Percentiles rank a stretch among this genome's conserved stretches.
Evolutionary conservation across 768 basidiomycete genomes (phyloP).

Genomic region (Lactarius psammicola): DNA sequence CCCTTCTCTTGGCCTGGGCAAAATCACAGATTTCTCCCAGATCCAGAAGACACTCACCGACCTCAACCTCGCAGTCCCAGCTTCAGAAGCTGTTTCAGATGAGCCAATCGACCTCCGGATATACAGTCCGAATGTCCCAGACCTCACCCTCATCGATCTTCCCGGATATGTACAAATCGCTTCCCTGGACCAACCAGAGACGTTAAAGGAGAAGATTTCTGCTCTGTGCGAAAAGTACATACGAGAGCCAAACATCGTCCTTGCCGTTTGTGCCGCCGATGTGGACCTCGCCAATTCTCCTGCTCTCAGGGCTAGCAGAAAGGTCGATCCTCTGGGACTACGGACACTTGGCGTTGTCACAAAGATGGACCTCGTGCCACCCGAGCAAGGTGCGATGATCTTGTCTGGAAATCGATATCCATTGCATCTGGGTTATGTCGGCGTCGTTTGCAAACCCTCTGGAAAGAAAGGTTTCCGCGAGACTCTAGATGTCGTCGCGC

Average conservation of each 20-base stretch:
- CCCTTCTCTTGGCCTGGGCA: constrained; percentile 83
- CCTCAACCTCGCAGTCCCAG: constrained; percentile 89
- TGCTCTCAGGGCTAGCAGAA: constrained; percentile 87
- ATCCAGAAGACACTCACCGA: constrained; percentile 94
- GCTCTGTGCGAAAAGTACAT: constrained; percentile 93
- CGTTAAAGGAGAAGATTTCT: constrained; percentile 90
- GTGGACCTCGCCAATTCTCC: constrained; percentile 99
- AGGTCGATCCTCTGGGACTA: constrained; percentile 91
- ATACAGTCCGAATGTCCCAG: constrained; percentile 93
- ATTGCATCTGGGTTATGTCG: constrained; percentile 95
- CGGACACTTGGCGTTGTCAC: constrained; percentile 97
- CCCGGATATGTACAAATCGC: constrained; percentile 97
- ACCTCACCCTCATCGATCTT: constrained; percentile 95
- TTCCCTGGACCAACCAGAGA: constrained; percentile 93
- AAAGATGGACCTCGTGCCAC: constrained; percentile 96
- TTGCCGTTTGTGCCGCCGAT: constrained; percentile 98
- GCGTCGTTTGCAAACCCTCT: constrained; percentile 85
- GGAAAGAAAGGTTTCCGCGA: constrained; percentile 54
- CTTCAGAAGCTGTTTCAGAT: constrained; percentile 87
- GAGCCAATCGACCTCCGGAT: constrained; percentile 97
- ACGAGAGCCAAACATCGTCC: constrained; percentile 97
- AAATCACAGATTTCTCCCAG: constrained; percentile 85
- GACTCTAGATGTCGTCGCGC: constrained; percentile 48
- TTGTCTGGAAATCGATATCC: constrained; percentile 91
- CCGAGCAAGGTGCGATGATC: constrained; percentile 78